A percentile compares a stretch with the other conserved stretches of the same genome.
These are phyloP conservation scores for Leishmania tarentolae DNA, from an alignment of 208 protist genomes.

Conservation along the genomic window DNA sequence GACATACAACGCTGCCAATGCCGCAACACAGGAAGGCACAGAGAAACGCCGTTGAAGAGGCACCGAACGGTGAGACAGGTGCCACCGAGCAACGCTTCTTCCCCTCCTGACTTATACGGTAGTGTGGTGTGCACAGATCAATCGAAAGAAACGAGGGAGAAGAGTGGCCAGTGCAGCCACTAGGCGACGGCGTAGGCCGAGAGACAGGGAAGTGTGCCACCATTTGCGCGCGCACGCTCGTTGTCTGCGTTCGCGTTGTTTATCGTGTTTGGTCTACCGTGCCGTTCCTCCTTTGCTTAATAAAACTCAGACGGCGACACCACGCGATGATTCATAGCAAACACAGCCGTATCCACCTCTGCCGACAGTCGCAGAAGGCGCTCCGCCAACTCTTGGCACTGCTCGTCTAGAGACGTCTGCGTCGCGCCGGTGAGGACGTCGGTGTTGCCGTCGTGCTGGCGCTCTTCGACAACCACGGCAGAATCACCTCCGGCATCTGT, in stretches of 20 bases:
- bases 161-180: background rate
- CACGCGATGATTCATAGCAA: slow-evolving; percentile 16
- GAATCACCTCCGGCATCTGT: background rate
- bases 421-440: background rate
- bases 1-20: background rate
- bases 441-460: background rate
- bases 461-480: background rate
- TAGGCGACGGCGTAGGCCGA: background rate
- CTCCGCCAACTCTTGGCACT: slow-evolving; percentile 19
- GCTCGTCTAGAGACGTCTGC: background rate
- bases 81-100: background rate
- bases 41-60: background rate
- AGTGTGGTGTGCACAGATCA: background rate
- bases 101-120: background rate
- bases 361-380: slow-evolving; percentile 21
- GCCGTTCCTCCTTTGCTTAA: background rate
- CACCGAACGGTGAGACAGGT: background rate
- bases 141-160: background rate
- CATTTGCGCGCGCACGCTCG: too few relatives aligned
- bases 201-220: background rate
- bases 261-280: background rate
- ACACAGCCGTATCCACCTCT: slow-evolving; percentile 12
- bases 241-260: background rate
- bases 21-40: background rate
- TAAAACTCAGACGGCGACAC: slow-evolving; percentile 23